Conservation (phyloP, 139 green algal species). For the Marvania coccoides region DNA sequence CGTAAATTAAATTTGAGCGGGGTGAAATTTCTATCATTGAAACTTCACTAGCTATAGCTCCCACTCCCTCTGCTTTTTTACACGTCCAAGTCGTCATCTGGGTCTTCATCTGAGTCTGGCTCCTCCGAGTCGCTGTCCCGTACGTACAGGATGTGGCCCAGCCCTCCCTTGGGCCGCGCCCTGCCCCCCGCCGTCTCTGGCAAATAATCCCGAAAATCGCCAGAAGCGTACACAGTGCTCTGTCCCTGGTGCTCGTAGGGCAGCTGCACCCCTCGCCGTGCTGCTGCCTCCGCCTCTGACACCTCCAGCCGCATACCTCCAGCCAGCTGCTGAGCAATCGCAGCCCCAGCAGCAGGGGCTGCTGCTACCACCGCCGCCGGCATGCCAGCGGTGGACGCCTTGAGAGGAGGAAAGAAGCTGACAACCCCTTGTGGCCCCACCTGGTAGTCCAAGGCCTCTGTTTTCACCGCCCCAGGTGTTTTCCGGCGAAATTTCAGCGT, state of each 20-base stretch:
- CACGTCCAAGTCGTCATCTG: slow-evolving; percentile 74
- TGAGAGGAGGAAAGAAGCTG: not conserved
- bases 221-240: slow-evolving; percentile 21
- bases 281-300: slow-evolving; percentile 32
- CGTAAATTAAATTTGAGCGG: too few species aligned
- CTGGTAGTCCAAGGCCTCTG: not conserved
- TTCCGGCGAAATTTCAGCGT: not conserved
- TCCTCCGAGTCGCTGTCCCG: slow-evolving; percentile 60
- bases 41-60: not conserved
- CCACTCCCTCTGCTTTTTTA: slow-evolving; percentile 18
- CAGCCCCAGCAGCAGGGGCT: not conserved
- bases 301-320: slow-evolving; percentile 28
- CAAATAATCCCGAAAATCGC: slow-evolving; percentile 54
- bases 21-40: too few species aligned
- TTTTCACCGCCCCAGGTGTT: not conserved
- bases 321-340: not conserved
- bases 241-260: slow-evolving; percentile 63
- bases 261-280: slow-evolving; percentile 47
- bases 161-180: not conserved
- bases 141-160: slow-evolving; percentile 72
- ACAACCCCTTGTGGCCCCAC: not conserved
- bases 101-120: slow-evolving; percentile 67
- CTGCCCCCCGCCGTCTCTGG: slow-evolving; percentile 47
- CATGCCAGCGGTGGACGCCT: not conserved
- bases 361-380: not conserved